These are phyloP conservation scores for Phellinidium pouzarii DNA, from an alignment of 1,284 basidiomycete genomes.

Conservation along the genomic window DNA sequence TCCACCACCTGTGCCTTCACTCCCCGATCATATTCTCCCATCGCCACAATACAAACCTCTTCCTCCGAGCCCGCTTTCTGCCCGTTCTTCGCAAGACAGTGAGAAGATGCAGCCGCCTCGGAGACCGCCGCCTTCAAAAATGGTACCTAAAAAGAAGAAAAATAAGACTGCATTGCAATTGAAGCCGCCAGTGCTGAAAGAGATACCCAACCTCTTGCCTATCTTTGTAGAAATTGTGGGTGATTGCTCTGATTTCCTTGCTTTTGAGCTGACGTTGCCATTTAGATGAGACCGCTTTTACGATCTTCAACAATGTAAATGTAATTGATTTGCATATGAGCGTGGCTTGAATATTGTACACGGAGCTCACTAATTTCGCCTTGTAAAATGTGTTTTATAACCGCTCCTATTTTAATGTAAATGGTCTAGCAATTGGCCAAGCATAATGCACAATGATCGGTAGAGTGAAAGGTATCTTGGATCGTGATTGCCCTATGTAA, in stretches of 20 bases:
- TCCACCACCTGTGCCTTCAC: slow-evolving; percentile 35
- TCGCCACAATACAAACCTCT: slow-evolving; percentile 27
- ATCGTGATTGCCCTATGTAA: neutral
- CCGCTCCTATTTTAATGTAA: neutral
- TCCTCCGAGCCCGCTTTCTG: slow-evolving; percentile 28
- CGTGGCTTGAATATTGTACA: neutral
- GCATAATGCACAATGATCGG: neutral
- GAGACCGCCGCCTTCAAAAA: slow-evolving; percentile 15
- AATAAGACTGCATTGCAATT: slow-evolving; percentile 41
- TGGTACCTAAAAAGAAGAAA: slow-evolving; percentile 24
- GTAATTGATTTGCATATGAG: neutral
- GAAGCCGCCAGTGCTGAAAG: slow-evolving; percentile 70
- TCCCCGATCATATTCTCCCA: slow-evolving; percentile 29
- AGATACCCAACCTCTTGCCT: slow-evolving; percentile 74
- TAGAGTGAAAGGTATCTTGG: neutral
- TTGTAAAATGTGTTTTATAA: neutral
- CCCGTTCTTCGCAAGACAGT: slow-evolving; percentile 22
- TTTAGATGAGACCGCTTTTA: slow-evolving; percentile 17
- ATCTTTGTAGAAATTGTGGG: slow-evolving; percentile 86
- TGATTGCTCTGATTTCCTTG: slow-evolving; percentile 6
- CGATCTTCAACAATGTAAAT: slow-evolving; percentile 9
- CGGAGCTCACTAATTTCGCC: neutral
- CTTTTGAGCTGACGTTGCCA: neutral
- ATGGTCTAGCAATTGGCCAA: neutral
- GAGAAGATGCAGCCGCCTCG: slow-evolving; percentile 22